Conservation (phyloP, 2,329 filamentous ascomycete genomes). For the Penicillium expansum region DNA sequence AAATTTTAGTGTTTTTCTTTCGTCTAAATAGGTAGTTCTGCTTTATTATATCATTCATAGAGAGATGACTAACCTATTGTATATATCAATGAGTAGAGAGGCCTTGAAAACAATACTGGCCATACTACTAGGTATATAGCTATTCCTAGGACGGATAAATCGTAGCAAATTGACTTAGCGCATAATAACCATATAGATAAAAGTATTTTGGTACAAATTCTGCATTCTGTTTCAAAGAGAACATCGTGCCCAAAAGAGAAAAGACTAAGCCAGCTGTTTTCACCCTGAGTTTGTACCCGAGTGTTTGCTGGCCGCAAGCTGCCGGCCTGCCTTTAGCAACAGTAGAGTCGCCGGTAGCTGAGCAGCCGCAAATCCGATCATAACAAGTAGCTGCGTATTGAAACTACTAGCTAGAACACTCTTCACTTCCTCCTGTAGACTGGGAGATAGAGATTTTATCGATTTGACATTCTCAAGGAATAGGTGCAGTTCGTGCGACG, state of each 20-base stretch:
- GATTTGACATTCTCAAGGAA: conserved; percentile 22
- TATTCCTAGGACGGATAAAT: not conserved
- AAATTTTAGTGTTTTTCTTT: too few species aligned
- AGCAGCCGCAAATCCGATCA: conserved; percentile 27
- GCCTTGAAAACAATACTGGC: too few species aligned
- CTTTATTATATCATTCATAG: too few species aligned
- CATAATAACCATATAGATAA: not conserved
- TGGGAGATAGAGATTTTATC: conserved; percentile 10
- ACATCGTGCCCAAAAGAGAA: not conserved
- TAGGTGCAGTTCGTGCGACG: conserved; percentile 17
- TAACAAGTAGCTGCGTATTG: conserved; percentile 22
- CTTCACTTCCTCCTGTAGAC: conserved; percentile 15
- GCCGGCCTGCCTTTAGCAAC: conserved; percentile 18
- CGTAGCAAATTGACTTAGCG: not conserved
- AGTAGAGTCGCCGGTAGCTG: conserved; percentile 22
- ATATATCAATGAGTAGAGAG: too few species aligned
- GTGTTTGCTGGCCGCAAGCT: conserved; percentile 13
- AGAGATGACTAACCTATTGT: too few species aligned
- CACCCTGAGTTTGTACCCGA: not conserved
- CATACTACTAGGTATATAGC: too few species aligned
- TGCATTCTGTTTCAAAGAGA: not conserved
- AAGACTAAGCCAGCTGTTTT: not conserved
- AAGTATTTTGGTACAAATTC: not conserved
- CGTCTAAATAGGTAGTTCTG: too few species aligned
- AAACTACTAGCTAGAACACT: conserved; percentile 23